Evolutionary conservation across 2,329 filamentous ascomycete species (phyloP), one percentile per base, ranked within the genome.

Genomic region (Aspergillus sp.): DNA sequence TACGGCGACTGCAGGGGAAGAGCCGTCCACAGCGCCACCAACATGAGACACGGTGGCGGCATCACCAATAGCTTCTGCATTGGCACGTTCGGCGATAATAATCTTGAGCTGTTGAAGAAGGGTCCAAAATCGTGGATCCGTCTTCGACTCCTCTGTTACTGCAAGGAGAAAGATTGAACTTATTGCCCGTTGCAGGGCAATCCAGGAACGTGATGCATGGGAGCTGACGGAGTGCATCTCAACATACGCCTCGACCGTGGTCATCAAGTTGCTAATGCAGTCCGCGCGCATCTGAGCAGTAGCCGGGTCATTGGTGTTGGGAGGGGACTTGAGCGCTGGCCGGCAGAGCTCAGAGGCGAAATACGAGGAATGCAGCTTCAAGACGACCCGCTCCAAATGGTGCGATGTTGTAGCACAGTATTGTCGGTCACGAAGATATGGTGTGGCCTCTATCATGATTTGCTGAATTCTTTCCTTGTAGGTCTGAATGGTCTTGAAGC

Each of bases 301-400:
- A 19, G 59, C 56, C n/a, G 75, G 10, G 67, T 78, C 61, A 67
- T 74, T 56, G 66, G 72, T 38, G 36, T 78, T 75, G 8, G 72
- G 73, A 41, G 73, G 71, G 9, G 79, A 75, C 60, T 81, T 84
- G 60, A 86, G 76, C 20, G 82, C 80, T 32, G 82, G 82, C 30
- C 83, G 77, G 62, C 81, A 85, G 30, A 85, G 77, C 67, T 85
- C 83, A 4, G 82, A 84, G 19, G 79, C 79, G 53, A 84, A 79
- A 65, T 85, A 86, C 7, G 81, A 84, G 17, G 80, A 79, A 62
- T 86, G 83, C 3, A 86, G 69, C 60, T 84, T 83, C 4, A 85
- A 64, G 0, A 80, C 81, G 66, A 83, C 81, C 54, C 83, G 79
- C 63, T 86, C 80, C 2, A 85, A 67, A 55, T 83, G 82, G 56